These are phyloP conservation scores for Vitis rupestris DNA, from an alignment of 164 flowering plant species.

Conservation along the genomic window DNA sequence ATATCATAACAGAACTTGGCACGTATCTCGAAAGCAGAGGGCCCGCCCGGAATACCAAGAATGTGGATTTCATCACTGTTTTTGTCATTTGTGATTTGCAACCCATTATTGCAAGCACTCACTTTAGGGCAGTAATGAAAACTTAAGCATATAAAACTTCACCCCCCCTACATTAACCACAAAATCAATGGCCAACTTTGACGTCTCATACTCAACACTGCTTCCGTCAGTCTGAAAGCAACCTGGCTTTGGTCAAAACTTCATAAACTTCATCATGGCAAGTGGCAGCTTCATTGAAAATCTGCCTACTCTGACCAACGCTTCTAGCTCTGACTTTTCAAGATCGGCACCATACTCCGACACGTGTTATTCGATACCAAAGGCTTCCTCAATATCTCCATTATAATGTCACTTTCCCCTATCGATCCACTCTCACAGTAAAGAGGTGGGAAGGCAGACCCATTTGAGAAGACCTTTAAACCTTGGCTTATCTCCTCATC, in stretches of 20 bases:
- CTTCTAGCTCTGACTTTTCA: too few species aligned
- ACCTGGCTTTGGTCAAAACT: constrained; percentile 95
- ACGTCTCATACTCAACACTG: constrained; percentile 59
- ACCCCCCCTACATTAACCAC: constrained; percentile 62
- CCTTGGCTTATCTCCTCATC: too few species aligned
- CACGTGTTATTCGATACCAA: too few species aligned
- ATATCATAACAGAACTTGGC: constrained; percentile 96
- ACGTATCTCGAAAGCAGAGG: constrained; percentile 84
- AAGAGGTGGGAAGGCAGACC: too few species aligned
- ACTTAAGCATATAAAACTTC: constrained; percentile 90
- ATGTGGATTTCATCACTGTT: constrained; percentile 55
- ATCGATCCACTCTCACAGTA: too few species aligned
- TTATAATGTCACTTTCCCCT: too few species aligned
- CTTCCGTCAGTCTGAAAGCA: constrained; percentile 78
- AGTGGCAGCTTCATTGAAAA: constrained; percentile 9
- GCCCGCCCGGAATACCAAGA: constrained; percentile 87
- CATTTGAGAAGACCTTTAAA: too few species aligned
- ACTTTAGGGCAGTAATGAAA: constrained; percentile 91
- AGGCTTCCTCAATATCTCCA: too few species aligned
- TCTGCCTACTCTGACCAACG: too few species aligned
- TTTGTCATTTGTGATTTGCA: constrained; percentile 39
- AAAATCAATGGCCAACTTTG: constrained; percentile 78
- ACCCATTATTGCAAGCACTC: constrained; percentile 69
- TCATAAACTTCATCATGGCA: constrained; percentile 93
- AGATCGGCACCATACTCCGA: too few species aligned